Base-by-base conservation (phyloP, 2,329 filamentous ascomycete species). In the Microsporum audouinii region DNA sequence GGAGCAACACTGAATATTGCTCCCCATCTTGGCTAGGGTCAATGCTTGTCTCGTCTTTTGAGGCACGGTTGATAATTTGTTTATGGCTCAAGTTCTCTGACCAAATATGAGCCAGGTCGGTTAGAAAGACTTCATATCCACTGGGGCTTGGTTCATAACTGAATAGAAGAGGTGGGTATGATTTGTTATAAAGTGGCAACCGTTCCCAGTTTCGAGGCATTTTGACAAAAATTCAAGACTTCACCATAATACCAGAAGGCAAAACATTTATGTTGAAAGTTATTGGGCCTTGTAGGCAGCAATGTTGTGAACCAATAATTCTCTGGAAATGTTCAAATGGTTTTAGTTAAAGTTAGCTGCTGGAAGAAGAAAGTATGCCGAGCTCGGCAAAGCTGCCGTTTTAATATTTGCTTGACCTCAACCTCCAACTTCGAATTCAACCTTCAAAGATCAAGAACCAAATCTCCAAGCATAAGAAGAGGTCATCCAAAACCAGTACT, bases 81-180 rank as follows among this genome's bases (percentile, higher is more conserved):
- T 71, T 66, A 45, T 74, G 71, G 57, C 74, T 72, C 47, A 84
- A 66, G 17, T 69, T 71, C 68, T 84, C 81, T 33, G 74, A 74
- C 84, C 84, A 86, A 27, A 86, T 73, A 62, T 78, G 75, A 64
- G 76, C 79, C 43, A 86, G 72, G 67, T 86, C 84, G 27, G 83
- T 85, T 23, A 86, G 68, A 63, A 76, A 75, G 23, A 86, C 68
- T 12, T 73, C 74, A 68, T 84, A 84, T 60, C 77, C 76, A 55
- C 69, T 65, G 31, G 66, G 61, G 33, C 69, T 68, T 61, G 69
- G 66, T 10, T 64, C 66, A 60, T 73, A 77, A 58, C 69, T 73
- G 63, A 72, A 75, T 8, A 77, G 71, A 27, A 78, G 70, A 7
- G 72, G 71, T 14, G 76, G 76, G 43, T 62, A 49, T 57, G 64